Conservation (phyloP, 495 filamentous ascomycete species). For the Aspergillus campestris region DNA sequence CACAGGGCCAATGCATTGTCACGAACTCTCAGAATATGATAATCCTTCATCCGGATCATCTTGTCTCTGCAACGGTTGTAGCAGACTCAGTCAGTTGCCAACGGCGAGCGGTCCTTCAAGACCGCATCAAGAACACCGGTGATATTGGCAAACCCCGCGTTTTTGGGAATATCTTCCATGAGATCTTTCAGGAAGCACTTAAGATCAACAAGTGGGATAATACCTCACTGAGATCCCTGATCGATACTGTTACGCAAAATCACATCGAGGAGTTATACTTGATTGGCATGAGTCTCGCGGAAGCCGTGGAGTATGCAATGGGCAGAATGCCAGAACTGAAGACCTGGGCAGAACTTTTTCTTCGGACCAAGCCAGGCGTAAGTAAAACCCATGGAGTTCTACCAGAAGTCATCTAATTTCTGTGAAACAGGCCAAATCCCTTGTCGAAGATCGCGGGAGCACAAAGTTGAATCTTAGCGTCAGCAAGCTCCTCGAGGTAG, state of each 20-base stretch:
- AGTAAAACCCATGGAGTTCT: constrained; percentile 5
- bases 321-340: constrained; percentile 71
- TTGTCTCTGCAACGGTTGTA: constrained; percentile 87
- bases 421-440: constrained; percentile 49
- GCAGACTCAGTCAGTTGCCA: constrained; percentile 88
- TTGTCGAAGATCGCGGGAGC: constrained; percentile 73
- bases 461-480: constrained; percentile 69
- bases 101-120: constrained; percentile 83
- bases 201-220: constrained; percentile 74
- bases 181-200: constrained; percentile 86
- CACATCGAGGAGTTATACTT: constrained; percentile 82
- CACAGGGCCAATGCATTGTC: constrained; percentile 57
- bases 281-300: constrained; percentile 61
- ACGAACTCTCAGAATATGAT: constrained; percentile 76
- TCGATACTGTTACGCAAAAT: constrained; percentile 54
- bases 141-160: constrained; percentile 68
- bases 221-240: constrained; percentile 51
- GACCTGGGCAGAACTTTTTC: constrained; percentile 75
- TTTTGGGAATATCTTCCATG: constrained; percentile 88
- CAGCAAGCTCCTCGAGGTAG: constrained; percentile 88
- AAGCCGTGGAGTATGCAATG: constrained; percentile 67
- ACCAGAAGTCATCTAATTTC: constrained; percentile 1
- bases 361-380: constrained; percentile 64
- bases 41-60: constrained; percentile 90
- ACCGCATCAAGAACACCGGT: constrained; percentile 80